These are phyloP conservation scores for Fusarium sp. DNA, from an alignment of 2,329 filamentous ascomycete species.

Conservation along the genomic window DNA sequence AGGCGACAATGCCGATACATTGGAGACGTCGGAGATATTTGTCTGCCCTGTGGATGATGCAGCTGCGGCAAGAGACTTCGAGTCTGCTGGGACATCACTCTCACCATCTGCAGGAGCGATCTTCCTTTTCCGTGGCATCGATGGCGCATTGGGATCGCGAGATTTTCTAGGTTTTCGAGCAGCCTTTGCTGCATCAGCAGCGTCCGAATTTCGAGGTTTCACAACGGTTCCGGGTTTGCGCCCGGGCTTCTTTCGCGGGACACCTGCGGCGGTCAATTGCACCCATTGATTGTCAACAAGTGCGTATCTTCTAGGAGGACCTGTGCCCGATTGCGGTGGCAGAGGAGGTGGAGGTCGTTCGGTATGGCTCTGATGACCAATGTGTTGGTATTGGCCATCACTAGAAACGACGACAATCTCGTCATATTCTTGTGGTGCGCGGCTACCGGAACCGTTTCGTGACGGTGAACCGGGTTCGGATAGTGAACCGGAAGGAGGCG, in stretches of 20 bases:
- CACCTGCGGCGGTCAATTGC: conserved; percentile 68
- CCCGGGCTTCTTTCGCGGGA: conserved; percentile 73
- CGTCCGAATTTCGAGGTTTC: conserved; percentile 59
- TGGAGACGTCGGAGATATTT: conserved; percentile 45
- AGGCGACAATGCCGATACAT: conserved; percentile 45
- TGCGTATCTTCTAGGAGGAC: conserved; percentile 52
- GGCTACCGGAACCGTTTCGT: conserved; percentile 50
- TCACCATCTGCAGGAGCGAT: conserved; percentile 58
- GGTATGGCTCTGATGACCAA: conserved; percentile 38
- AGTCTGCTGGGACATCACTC: conserved; percentile 54
- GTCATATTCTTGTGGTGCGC: conserved; percentile 57
- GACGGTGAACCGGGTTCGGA: conserved; percentile 64
- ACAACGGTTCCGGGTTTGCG: conserved; percentile 72
- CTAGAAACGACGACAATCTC: conserved; percentile 62
- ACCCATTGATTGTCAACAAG: conserved; percentile 59
- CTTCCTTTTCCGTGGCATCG: conserved; percentile 69
- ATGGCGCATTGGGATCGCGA: conserved; percentile 69
- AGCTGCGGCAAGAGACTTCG: conserved; percentile 52
- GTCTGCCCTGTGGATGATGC: conserved; percentile 40
- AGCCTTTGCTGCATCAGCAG: conserved; percentile 59
- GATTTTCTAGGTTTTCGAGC: conserved; percentile 67
- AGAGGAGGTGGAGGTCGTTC: conserved; percentile 43
- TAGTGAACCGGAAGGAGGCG: conserved; percentile 64
- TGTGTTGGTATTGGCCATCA: conserved; percentile 48
- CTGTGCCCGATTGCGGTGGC: conserved; percentile 41